phyloP scores from a whole-genome alignment of 805 yeast species.

The Babjeviella inositovora region DNA sequence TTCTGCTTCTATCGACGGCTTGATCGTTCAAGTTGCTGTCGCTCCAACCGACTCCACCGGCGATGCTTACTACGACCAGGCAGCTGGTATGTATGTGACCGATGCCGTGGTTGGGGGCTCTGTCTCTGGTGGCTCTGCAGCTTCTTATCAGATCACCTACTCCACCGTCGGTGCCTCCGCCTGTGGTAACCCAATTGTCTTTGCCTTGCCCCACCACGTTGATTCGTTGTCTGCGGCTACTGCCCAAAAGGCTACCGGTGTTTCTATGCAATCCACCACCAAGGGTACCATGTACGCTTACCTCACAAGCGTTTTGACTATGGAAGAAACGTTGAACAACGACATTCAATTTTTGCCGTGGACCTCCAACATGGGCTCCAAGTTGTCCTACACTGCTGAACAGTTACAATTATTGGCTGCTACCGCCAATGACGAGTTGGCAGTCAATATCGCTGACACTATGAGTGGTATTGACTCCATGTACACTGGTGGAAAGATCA shows the following conservation, averaged over 20 bases:
- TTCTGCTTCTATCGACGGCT: constrained; percentile 14
- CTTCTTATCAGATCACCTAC: constrained; percentile 30
- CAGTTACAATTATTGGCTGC: constrained; percentile 24
- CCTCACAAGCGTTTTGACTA: constrained; percentile 17
- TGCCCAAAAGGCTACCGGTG: constrained; percentile 17
- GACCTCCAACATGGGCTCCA: constrained; percentile 12
- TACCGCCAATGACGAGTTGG: constrained; percentile 27
- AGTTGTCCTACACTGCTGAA: constrained; percentile 20
- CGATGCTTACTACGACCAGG: constrained; percentile 30
- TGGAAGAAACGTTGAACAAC: constrained; percentile 20
- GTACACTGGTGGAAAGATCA: constrained; percentile 34
- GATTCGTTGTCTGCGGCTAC: constrained; percentile 14
- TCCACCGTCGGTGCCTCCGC: constrained; percentile 31
- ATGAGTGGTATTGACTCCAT: constrained; percentile 21
- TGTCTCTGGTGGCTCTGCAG: constrained; percentile 23
- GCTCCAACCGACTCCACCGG: constrained; percentile 15
- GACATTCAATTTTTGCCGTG: constrained; percentile 28
- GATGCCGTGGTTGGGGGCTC: constrained; percentile 30
- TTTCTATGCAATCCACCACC: constrained; percentile 25
- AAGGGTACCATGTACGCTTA: constrained; percentile 33
- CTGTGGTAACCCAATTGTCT: constrained; percentile 25
- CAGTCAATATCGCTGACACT: constrained; percentile 24
- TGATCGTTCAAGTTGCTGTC: constrained; percentile 33
- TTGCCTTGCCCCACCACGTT: constrained; percentile 39
- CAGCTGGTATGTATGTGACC: constrained; percentile 55